Percentiles rank a stretch among this genome's conserved stretches.
Evolutionary conservation across 768 basidiomycete species (phyloP).

Genomic region (Flagelloscypha sp.): DNA sequence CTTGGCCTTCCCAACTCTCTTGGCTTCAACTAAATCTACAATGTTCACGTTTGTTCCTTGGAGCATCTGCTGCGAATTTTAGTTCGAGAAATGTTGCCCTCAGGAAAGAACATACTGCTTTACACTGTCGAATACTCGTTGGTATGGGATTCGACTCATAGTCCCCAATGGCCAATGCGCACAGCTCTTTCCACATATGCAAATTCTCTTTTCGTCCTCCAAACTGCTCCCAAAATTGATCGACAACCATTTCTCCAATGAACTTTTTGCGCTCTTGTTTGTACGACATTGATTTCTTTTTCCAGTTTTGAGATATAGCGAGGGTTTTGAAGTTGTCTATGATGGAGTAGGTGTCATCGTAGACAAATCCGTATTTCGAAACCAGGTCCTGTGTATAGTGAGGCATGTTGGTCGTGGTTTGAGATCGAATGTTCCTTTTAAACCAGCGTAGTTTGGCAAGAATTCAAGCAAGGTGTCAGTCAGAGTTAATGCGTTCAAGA

Average conservation of each 20-base stretch:
- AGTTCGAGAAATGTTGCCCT: neutral
- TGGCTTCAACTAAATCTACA: slow-evolving; percentile 14
- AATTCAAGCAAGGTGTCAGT: too few relatives aligned
- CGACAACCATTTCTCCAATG: slow-evolving; percentile 6
- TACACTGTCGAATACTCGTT: slow-evolving; percentile 10
- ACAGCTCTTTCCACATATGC: slow-evolving; percentile 10
- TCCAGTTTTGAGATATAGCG: slow-evolving; percentile 10
- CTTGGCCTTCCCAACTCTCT: slow-evolving; percentile 4
- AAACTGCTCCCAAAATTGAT: slow-evolving; percentile 7
- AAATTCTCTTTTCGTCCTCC: slow-evolving; percentile 8
- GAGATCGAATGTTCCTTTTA: too few relatives aligned
- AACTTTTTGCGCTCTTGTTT: slow-evolving; percentile 8
- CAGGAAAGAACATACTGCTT: slow-evolving; percentile 3
- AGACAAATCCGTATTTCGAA: too few relatives aligned
- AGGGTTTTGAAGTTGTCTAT: slow-evolving; percentile 8
- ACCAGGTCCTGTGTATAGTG: too few relatives aligned
- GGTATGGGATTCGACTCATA: slow-evolving; percentile 1
- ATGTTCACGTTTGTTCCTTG: slow-evolving; percentile 12
- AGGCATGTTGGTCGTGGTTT: too few relatives aligned
- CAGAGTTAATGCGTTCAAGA: too few relatives aligned
- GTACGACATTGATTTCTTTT: slow-evolving; percentile 10
- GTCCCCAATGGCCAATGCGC: slow-evolving; percentile 7
- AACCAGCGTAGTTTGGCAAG: too few relatives aligned
- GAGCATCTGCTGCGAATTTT: slow-evolving; percentile 4
- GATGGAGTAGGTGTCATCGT: slow-evolving; percentile 7